These are phyloP conservation scores for Apiotrichum brassicae DNA, from an alignment of 1,284 basidiomycete species.

Conservation along the genomic window DNA sequence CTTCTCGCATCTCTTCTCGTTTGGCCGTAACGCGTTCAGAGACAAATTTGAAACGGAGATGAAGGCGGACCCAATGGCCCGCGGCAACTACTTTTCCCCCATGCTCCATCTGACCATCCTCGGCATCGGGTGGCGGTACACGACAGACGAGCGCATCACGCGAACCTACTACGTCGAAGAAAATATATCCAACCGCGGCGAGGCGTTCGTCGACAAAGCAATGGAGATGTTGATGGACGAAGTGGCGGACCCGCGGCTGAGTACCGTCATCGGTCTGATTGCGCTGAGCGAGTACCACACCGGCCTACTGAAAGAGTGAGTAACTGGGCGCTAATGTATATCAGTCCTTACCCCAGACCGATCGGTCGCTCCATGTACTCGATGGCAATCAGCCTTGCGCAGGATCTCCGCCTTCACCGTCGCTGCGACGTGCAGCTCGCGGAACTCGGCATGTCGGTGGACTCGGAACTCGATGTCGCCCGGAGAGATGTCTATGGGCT, in stretches of 20 bases:
- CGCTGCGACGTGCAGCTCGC: slow-evolving; percentile 19
- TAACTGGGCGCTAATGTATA: neutral
- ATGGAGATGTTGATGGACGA: slow-evolving; percentile 16
- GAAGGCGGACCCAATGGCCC: slow-evolving; percentile 12
- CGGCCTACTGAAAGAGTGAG: slow-evolving; percentile 18
- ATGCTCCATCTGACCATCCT: slow-evolving; percentile 18
- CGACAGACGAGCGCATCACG: slow-evolving; percentile 7
- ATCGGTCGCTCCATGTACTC: slow-evolving; percentile 2
- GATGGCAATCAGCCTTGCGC: neutral
- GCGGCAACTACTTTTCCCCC: slow-evolving; percentile 19
- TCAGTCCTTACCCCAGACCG: neutral
- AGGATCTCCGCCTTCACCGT: slow-evolving; percentile 16
- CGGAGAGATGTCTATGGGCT: slow-evolving; percentile 19
- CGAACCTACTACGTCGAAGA: slow-evolving; percentile 15
- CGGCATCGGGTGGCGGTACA: slow-evolving; percentile 21
- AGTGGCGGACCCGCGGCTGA: slow-evolving; percentile 11
- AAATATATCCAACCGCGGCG: slow-evolving; percentile 6
- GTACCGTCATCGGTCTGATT: slow-evolving; percentile 16
- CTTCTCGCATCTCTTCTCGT: slow-evolving; percentile 16
- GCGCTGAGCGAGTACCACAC: slow-evolving; percentile 16
- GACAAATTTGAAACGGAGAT: slow-evolving; percentile 20
- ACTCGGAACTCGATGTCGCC: slow-evolving; percentile 18
- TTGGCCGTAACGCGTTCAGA: slow-evolving; percentile 16
- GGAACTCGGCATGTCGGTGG: slow-evolving; percentile 13
- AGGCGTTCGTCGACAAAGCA: slow-evolving; percentile 14